Conservation (phyloP, 2,329 filamentous ascomycete genomes). For the Ceratocystiopsis minuta region DNA sequence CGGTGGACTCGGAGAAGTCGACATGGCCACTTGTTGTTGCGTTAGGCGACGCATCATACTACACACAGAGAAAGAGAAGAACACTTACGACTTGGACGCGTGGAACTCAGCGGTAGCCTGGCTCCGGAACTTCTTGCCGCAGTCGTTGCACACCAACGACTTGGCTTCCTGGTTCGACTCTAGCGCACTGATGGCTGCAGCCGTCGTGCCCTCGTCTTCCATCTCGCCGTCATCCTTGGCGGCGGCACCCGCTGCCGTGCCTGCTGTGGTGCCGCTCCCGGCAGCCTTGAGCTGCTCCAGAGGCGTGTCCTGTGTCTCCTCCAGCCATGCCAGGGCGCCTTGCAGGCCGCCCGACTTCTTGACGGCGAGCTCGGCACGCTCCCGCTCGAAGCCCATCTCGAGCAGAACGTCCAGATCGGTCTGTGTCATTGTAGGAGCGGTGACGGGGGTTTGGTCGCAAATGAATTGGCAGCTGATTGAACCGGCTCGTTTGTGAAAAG, state of each 20-base stretch:
- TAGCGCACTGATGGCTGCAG: constrained; percentile 40
- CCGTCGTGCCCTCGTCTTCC: constrained; percentile 25
- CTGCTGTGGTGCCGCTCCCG: too few relatives aligned
- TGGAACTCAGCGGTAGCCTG: constrained; percentile 75
- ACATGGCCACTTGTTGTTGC: constrained; percentile 51
- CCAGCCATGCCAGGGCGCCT: constrained; percentile 85
- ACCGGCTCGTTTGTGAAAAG: too few relatives aligned
- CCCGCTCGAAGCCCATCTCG: constrained; percentile 67
- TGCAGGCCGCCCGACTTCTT: constrained; percentile 70
- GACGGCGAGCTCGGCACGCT: constrained; percentile 66
- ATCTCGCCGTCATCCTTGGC: constrained; percentile 14
- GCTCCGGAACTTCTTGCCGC: constrained; percentile 75
- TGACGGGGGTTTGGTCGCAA: too few relatives aligned
- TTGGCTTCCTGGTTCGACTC: constrained; percentile 53
- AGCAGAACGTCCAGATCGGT: constrained; percentile 43
- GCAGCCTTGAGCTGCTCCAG: constrained; percentile 54
- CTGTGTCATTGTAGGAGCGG: constrained; percentile 25
- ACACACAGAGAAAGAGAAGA: neutral
- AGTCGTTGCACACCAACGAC: constrained; percentile 87
- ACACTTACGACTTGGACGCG: constrained; percentile 58
- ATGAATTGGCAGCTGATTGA: too few relatives aligned
- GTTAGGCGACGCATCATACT: neutral
- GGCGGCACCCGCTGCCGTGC: constrained; percentile 10
- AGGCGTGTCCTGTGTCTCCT: constrained; percentile 74
- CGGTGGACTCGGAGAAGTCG: constrained; percentile 84